phyloP scores from a whole-genome alignment of 1,284 basidiomycete species.

The Apiotrichum gracile region DNA sequence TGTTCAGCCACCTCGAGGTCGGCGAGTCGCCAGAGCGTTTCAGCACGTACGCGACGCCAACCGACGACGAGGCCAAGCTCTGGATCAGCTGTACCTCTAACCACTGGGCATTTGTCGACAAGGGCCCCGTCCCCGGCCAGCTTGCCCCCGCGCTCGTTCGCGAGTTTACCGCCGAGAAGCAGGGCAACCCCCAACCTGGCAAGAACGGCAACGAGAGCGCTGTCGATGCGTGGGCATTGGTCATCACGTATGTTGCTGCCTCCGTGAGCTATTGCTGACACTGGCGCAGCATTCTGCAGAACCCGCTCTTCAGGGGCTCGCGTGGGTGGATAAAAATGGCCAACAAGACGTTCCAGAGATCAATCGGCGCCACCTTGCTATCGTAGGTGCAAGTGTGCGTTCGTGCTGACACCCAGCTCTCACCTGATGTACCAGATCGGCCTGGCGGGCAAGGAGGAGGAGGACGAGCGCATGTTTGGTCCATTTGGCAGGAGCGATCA shows the following conservation, averaged over 20 bases:
- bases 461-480: slow-evolving; percentile 29
- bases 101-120: slow-evolving; percentile 29
- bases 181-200: slow-evolving; percentile 28
- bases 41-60: background rate
- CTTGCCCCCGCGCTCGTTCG: slow-evolving; percentile 23
- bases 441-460: slow-evolving; percentile 33
- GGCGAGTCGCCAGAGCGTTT: background rate
- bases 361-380: slow-evolving; percentile 27
- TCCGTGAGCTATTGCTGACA: background rate
- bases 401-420: slow-evolving; percentile 14
- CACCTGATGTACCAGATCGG: slow-evolving; percentile 33
- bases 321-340: slow-evolving; percentile 36
- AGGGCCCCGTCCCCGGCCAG: slow-evolving; percentile 32
- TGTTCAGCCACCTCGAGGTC: slow-evolving; percentile 29
- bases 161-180: slow-evolving; percentile 31
- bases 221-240: slow-evolving; percentile 29
- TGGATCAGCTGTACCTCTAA: slow-evolving; percentile 32
- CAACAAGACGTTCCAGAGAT: slow-evolving; percentile 26
- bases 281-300: slow-evolving; percentile 27
- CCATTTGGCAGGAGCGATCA: slow-evolving; percentile 24
- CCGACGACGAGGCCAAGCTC: slow-evolving; percentile 6
- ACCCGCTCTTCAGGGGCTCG: slow-evolving; percentile 37
- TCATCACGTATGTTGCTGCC: slow-evolving; percentile 27
- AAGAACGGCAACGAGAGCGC: slow-evolving; percentile 16
- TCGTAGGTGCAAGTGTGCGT: slow-evolving; percentile 16